A percentile compares a stretch with the other conserved stretches of the same genome.
Conservation (phyloP, 73 alveolate species). For the Blepharisma japonicum region DNA sequence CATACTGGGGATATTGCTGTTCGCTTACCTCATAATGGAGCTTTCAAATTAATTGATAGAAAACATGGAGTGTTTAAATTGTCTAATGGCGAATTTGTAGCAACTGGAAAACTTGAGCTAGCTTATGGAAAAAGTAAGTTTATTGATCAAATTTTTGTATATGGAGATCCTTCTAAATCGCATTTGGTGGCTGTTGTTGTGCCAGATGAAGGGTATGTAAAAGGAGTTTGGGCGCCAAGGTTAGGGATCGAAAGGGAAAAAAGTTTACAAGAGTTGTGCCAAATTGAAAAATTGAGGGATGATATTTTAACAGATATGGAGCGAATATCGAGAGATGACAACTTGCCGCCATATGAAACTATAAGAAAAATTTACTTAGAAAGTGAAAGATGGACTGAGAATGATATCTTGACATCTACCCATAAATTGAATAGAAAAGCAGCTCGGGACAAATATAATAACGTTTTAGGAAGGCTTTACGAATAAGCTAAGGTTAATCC, state of each 20-base stretch:
- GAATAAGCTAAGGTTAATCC: too few species aligned
- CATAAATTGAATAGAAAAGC: too few species aligned
- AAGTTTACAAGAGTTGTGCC: slow-evolving; percentile 32
- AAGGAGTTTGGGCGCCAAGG: slow-evolving; percentile 47
- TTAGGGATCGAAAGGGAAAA: slow-evolving; percentile 16
- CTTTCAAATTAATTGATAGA: slow-evolving; percentile 86
- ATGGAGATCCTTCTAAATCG: slow-evolving; percentile 87
- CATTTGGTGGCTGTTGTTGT: slow-evolving; percentile 83
- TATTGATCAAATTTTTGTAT: slow-evolving; percentile 85
- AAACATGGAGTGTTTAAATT: slow-evolving; percentile 85
- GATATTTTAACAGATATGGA: slow-evolving; percentile 41
- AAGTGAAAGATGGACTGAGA: too few species aligned
- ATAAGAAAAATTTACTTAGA: slow-evolving; percentile 57
- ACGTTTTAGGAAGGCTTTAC: too few species aligned
- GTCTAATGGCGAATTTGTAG: slow-evolving; percentile 92
- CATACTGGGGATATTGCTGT: slow-evolving; percentile 95
- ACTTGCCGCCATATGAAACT: slow-evolving; percentile 72
- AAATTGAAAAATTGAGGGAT: slow-evolving; percentile 22
- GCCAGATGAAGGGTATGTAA: slow-evolving; percentile 66
- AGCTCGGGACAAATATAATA: too few species aligned
- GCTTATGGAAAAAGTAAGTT: slow-evolving; percentile 60
- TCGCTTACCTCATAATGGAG: slow-evolving; percentile 52
- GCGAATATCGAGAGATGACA: slow-evolving; percentile 45
- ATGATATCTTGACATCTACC: too few species aligned
- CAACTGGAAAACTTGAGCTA: slow-evolving; percentile 94